Percentiles rank a stretch among this genome's conserved stretches.
These are phyloP conservation scores for Thuidium tamariscinum DNA, from an alignment of 225 moss, liverwort and hornwort species.

Conservation along the genomic window DNA sequence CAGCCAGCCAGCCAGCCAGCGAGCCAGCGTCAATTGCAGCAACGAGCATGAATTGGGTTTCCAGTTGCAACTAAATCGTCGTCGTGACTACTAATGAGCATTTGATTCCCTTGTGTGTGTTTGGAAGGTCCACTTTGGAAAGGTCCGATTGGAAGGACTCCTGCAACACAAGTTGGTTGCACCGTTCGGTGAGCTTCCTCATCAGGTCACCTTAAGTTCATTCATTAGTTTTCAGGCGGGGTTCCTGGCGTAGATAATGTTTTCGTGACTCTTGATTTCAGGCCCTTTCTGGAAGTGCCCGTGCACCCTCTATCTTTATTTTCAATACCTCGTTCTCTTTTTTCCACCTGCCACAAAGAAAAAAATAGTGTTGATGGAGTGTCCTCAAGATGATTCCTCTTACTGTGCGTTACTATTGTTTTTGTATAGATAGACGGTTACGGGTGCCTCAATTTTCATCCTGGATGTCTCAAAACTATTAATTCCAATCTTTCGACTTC, in stretches of 20 bases:
- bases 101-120: conserved; percentile 3
- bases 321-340: neutral
- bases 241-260: neutral
- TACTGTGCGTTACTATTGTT: conserved; percentile 7
- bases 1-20: too few relatives aligned
- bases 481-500: neutral
- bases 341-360: neutral
- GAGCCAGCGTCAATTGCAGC: neutral
- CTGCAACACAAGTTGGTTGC: neutral
- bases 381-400: neutral
- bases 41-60: neutral
- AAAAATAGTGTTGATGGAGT: neutral
- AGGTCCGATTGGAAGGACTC: neutral
- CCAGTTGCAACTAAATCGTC: neutral
- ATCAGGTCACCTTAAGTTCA: neutral
- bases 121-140: neutral
- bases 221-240: neutral
- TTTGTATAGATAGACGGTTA: conserved; percentile 13
- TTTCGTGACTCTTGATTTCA: neutral
- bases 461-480: neutral
- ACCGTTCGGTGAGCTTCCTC: neutral
- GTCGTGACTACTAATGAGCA: conserved; percentile 3
- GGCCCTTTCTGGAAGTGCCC: neutral
- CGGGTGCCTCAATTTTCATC: neutral
- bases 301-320: conserved; percentile 9